A percentile compares a stretch with the other conserved stretches of the same genome.
phyloP scores from a whole-genome alignment of 306 rosid species.

The Trifolium fragiferum region DNA sequence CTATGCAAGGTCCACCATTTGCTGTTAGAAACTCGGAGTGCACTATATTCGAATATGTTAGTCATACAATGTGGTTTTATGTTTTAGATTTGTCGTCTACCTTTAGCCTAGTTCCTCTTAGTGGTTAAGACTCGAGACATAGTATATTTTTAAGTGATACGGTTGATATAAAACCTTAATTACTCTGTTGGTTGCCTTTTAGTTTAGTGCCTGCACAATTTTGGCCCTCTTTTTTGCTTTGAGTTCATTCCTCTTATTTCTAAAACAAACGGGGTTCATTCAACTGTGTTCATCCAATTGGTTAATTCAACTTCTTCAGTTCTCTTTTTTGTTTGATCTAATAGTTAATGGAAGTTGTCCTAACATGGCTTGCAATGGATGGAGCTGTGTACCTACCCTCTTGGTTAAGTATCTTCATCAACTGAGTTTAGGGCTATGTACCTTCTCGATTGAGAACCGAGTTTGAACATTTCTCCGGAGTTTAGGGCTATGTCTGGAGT shows the following conservation, averaged over 20 bases:
- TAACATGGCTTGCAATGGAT: background rate
- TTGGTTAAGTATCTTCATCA: background rate
- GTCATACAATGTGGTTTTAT: constrained; percentile 5
- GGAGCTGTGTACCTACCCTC: constrained; percentile 5
- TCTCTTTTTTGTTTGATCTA: background rate
- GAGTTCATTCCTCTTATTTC: background rate
- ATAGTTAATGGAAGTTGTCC: background rate
- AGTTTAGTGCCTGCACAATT: background rate
- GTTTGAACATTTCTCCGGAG: constrained; percentile 2
- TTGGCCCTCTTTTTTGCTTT: background rate
- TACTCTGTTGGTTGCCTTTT: background rate
- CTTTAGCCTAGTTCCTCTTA: constrained; percentile 11
- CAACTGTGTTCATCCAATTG: background rate
- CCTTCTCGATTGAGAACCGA: background rate
- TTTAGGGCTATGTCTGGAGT: background rate
- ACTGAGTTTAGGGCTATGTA: background rate
- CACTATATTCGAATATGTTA: background rate
- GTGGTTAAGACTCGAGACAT: background rate
- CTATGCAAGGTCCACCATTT: background rate
- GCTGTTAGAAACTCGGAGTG: background rate
- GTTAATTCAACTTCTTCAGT: background rate
- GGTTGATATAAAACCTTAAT: background rate
- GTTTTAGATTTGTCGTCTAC: background rate
- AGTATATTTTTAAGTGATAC: background rate
- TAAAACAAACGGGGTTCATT: background rate